Base-by-base conservation (phyloP, 148 eudicot species). In the Rheum nobile region DNA sequence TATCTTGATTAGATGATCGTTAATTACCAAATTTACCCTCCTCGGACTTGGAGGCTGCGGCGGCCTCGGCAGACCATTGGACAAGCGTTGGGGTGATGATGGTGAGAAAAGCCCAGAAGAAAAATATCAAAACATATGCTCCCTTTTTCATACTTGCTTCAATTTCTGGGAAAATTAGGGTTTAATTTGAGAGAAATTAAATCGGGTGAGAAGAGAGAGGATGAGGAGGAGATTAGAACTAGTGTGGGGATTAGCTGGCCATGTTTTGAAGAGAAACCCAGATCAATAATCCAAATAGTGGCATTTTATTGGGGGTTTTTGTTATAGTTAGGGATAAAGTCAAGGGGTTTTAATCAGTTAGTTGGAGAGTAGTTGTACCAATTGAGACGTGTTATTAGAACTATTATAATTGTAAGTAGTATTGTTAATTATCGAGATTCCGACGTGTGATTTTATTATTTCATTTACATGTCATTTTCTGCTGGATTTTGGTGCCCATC, bases 281-380 rank as follows among this genome's bases (percentile, higher is more conserved):
- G 69, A 34, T 9, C 22, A 65, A 65, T 34, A 26, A 65, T 65
- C 39, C 70, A 65, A 65, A 32, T 17, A 65, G 39, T 65, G 70
- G 22, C 70, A 65, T 32, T 65, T 61, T 72, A 22, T 11, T 29
- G 46, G 6, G 8, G 9, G 6, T n/a, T 50, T 69, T 67, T 65
- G 61, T 46, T 72, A 26, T 34, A 16, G 35, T 35, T 17, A 11
- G 17, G 75, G 61, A 71, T 42, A 57, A 59, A 55, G 74, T 75
- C 61, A 26, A 35, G 17, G 34, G 35, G 69, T 47, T 41, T 76
- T 71, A 47, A 75, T 54, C 29, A 32, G 54, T 61, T 71, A 71
- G 78, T 75, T 79, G 78, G 59, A 71, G 76, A 79, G 78, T 79
- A 65, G 78, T 71, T 79, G 71, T 59, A 79, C 75, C 82, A 75